phyloP scores from a whole-genome alignment of 202 grass and related monocot species.

The Bolboschoenoplectus hybrid region DNA sequence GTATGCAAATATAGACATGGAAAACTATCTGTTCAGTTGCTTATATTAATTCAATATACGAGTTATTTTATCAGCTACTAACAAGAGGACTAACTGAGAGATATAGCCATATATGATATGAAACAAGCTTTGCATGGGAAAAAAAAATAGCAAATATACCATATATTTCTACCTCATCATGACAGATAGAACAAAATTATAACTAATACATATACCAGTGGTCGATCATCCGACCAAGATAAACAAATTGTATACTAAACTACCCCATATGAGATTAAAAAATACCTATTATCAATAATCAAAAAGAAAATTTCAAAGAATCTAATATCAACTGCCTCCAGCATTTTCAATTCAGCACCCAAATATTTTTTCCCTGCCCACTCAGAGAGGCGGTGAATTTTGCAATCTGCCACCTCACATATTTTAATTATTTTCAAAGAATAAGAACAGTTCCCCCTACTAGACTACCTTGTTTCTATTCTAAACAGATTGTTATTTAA shows the following conservation, averaged over 20 bases:
- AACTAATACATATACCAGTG: constrained; percentile 39
- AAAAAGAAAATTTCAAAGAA: constrained; percentile 34
- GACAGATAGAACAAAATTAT: constrained; percentile 30
- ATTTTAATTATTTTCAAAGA: constrained; percentile 32
- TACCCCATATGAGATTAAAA: constrained; percentile 31
- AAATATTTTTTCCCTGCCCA: not conserved
- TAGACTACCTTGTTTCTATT: not conserved
- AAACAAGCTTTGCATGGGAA: not conserved
- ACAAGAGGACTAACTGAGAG: not conserved
- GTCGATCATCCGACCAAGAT: not conserved
- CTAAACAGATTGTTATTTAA: constrained; percentile 22
- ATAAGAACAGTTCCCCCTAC: not conserved
- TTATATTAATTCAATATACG: not conserved
- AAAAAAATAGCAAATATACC: constrained; percentile 15
- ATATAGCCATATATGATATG: not conserved
- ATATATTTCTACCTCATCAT: constrained; percentile 40
- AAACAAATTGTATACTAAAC: constrained; percentile 46
- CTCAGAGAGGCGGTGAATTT: not conserved
- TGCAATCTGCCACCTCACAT: not conserved
- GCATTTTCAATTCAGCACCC: constrained; percentile 31
- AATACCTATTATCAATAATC: constrained; percentile 32
- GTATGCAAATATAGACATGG: not conserved
- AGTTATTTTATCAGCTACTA: not conserved
- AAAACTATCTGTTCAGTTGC: not conserved
- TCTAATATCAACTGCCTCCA: constrained; percentile 3